These are phyloP conservation scores for Penicillium occitanis DNA, from an alignment of 2,329 filamentous ascomycete genomes.

Conservation along the genomic window DNA sequence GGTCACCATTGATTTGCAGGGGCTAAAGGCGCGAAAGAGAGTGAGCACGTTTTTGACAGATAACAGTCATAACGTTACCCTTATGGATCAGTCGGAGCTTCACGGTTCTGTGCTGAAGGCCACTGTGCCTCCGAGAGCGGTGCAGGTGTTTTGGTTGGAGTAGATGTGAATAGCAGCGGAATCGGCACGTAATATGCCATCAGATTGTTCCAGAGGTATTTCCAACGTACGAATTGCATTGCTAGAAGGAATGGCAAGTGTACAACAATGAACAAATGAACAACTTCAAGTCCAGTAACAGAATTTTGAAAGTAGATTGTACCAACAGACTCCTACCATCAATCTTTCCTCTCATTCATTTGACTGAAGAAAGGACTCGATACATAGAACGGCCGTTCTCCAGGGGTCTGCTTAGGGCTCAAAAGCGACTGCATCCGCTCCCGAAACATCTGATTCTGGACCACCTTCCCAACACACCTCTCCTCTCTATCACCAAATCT, in stretches of 20 bases:
- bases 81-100: neutral
- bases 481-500: slow-evolving; percentile 20
- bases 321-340: neutral
- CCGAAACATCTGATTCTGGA: slow-evolving; percentile 20
- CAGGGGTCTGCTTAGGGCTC: neutral
- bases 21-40: neutral
- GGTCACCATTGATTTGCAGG: neutral
- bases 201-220: neutral
- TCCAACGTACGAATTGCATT: neutral
- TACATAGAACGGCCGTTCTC: slow-evolving; percentile 23
- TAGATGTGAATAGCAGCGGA: neutral
- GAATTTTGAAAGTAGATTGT: neutral
- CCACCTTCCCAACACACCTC: slow-evolving; percentile 21
- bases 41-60: neutral
- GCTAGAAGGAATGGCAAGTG: too few species aligned
- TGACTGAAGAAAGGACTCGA: slow-evolving; percentile 25
- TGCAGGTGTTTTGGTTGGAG: neutral
- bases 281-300: neutral
- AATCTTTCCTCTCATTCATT: slow-evolving; percentile 3
- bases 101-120: neutral
- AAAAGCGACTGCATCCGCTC: slow-evolving; percentile 22
- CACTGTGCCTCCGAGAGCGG: neutral
- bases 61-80: neutral
- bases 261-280: neutral
- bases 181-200: neutral